Percentiles rank a stretch among this genome's conserved stretches.
These are phyloP conservation scores for Syzygium grande DNA, from an alignment of 345 rosid species.

Conservation along the genomic window DNA sequence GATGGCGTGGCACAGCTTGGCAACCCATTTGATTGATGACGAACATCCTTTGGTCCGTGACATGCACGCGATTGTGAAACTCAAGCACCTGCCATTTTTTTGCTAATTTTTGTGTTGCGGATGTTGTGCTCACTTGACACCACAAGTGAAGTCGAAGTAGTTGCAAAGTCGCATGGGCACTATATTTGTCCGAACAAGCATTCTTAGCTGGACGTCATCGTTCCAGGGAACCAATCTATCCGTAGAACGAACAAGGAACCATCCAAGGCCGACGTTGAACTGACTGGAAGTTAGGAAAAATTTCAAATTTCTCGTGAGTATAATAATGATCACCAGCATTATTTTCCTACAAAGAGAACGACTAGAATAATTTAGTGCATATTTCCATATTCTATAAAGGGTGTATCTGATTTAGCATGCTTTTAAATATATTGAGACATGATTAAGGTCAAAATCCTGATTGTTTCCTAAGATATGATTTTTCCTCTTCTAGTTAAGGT, in stretches of 20 bases:
- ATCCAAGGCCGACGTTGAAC: background rate
- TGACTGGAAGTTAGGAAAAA: background rate
- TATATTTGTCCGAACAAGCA: background rate
- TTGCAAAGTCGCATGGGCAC: background rate
- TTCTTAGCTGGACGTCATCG: background rate
- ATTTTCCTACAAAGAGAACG: background rate
- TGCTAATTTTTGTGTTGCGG: background rate
- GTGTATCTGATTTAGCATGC: background rate
- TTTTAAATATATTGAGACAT: background rate
- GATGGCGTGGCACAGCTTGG: no score
- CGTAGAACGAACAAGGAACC: background rate
- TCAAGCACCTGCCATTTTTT: background rate
- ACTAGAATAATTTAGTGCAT: background rate
- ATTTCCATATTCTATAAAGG: background rate
- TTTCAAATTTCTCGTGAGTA: background rate
- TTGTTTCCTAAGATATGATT: no score
- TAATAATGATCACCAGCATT: background rate
- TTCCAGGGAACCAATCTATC: background rate
- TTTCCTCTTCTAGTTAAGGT: no score
- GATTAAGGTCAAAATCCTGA: background rate
- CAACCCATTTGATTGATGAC: no score
- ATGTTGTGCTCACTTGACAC: background rate
- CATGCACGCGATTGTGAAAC: background rate
- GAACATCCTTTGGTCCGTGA: no score
- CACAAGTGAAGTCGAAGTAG: background rate